Evolutionary conservation across 352 stramenopile species (phyloP).

Genomic region (Heterotrichella gracilis): DNA sequence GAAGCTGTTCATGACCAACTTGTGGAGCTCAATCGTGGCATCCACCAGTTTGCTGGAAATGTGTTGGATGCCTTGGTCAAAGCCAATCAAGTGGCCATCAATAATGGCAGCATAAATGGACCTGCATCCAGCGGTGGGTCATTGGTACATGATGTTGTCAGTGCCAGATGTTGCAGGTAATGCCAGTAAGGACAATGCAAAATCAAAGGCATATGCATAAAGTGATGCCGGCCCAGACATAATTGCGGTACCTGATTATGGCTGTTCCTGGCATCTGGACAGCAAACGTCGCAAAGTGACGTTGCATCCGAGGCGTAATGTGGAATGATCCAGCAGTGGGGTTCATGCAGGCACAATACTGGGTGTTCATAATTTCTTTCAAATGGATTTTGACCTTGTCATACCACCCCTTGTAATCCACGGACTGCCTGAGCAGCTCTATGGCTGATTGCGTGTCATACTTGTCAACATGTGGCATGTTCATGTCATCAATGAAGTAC

Average conservation of each 20-base stretch:
- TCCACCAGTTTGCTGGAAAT: slow-evolving; percentile 59
- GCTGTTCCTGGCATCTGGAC: slow-evolving; percentile 64
- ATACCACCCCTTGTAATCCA: slow-evolving; percentile 76
- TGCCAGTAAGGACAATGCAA: too few relatives aligned
- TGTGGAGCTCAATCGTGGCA: slow-evolving; percentile 53
- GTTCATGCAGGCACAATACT: slow-evolving; percentile 76
- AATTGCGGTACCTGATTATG: too few relatives aligned
- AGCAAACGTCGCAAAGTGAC: slow-evolving; percentile 72
- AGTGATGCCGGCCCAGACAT: too few relatives aligned
- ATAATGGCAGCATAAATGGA: too few relatives aligned
- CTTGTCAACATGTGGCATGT: slow-evolving; percentile 60
- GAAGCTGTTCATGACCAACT: slow-evolving; percentile 47
- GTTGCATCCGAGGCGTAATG: slow-evolving; percentile 57
- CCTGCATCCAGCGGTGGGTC: too few relatives aligned
- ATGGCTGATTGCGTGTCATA: slow-evolving; percentile 79
- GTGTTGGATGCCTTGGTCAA: slow-evolving; percentile 46
- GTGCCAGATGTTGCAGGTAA: too few relatives aligned
- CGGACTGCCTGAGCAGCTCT: slow-evolving; percentile 57
- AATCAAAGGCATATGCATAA: too few relatives aligned
- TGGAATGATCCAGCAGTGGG: slow-evolving; percentile 62
- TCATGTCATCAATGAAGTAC: slow-evolving; percentile 83
- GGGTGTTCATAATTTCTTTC: slow-evolving; percentile 64
- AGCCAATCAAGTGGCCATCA: slow-evolving; percentile 51
- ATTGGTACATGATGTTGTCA: slow-evolving; percentile 78
- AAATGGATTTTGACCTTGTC: slow-evolving; percentile 56